Base-by-base conservation (phyloP, 2,329 filamentous ascomycete species). In the Lecanicillium sp. region DNA sequence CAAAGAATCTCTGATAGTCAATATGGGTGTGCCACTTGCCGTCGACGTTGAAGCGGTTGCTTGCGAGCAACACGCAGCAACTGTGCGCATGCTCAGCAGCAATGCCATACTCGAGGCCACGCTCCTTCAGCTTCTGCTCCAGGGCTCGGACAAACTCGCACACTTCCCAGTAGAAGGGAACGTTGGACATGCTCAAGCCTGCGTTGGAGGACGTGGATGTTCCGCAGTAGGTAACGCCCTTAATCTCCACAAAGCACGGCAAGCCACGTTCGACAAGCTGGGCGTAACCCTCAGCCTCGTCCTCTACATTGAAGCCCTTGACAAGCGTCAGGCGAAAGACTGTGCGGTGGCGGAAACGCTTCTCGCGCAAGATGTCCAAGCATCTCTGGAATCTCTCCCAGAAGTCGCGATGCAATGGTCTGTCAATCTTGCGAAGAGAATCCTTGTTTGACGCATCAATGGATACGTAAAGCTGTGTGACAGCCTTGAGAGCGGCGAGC, bases 251-350 rank as follows among this genome's bases (percentile, higher is more conserved):
- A 56, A 97, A 95, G 59, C 87, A 90, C 0, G 90, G 90, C 17
- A 95, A 70, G 1, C 84, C 89, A 48, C 81, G 79, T 55, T 89
- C 85, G 14, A 97, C 84, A 2, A 97, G 78, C 53, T 87, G 80
- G 0, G 90, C 90, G 55, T 98, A 97, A 4, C 90, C 90, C 47
- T 82, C 76, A 5, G 82, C 87, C 61, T 96, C 92, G 50, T 95
- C 89, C 17, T 95, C 90, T 47, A 97, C 79, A 58, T 98, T 97
- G 74, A 98, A 97, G 3, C 89, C 90, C 66, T 97, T 97, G 56
- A 97, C 92, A 3, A 98, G 79, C 0, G 90, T 97, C 4, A 97
- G 74, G 2, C 92, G 81, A 70, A 94, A 97, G 4, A 97, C 92
- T 5, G 92, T 97, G 39, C 90, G 81, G 58, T 96, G 90, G 39